Percentiles rank a stretch among this genome's conserved stretches.
These are phyloP conservation scores for Exophiala lecanii-corni DNA, from an alignment of 2,329 filamentous ascomycete species.

Conservation along the genomic window DNA sequence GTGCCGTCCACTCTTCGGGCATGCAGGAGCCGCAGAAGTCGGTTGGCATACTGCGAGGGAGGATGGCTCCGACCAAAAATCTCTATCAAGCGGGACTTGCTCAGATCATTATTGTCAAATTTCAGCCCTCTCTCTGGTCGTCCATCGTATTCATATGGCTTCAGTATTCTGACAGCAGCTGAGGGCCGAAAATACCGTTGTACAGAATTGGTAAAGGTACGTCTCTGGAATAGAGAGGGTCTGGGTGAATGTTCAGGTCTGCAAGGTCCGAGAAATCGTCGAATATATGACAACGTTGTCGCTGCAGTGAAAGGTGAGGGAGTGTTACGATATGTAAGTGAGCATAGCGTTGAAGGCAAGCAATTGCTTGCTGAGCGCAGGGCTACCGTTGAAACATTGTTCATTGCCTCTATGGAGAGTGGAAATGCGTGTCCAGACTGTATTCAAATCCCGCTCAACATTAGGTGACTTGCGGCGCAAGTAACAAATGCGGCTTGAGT, in stretches of 20 bases:
- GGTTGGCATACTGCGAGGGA: slow-evolving; percentile 19
- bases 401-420: slow-evolving; percentile 17
- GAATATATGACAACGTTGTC: too few species aligned
- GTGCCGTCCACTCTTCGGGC: slow-evolving; percentile 42
- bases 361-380: slow-evolving; percentile 21
- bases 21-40: slow-evolving; percentile 36
- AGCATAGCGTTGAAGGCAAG: slow-evolving; percentile 14
- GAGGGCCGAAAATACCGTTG: slow-evolving; percentile 11
- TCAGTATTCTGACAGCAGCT: slow-evolving; percentile 10
- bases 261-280: too few species aligned
- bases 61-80: slow-evolving; percentile 20
- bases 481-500: neutral
- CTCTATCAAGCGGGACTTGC: slow-evolving; percentile 9
- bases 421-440: neutral
- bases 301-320: neutral
- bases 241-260: too few species aligned
- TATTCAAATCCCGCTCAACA: neutral
- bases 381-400: slow-evolving; percentile 26
- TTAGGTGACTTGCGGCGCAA: neutral
- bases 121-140: slow-evolving; percentile 23
- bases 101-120: slow-evolving; percentile 20
- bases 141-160: slow-evolving; percentile 16
- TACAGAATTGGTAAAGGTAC: slow-evolving; percentile 7
- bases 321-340: too few species aligned
- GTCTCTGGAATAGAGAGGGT: slow-evolving; percentile 3